Percentiles rank a stretch among this genome's conserved stretches.
phyloP scores from a whole-genome alignment of 164 flowering plant species.

The Tinospora cordifolia region DNA sequence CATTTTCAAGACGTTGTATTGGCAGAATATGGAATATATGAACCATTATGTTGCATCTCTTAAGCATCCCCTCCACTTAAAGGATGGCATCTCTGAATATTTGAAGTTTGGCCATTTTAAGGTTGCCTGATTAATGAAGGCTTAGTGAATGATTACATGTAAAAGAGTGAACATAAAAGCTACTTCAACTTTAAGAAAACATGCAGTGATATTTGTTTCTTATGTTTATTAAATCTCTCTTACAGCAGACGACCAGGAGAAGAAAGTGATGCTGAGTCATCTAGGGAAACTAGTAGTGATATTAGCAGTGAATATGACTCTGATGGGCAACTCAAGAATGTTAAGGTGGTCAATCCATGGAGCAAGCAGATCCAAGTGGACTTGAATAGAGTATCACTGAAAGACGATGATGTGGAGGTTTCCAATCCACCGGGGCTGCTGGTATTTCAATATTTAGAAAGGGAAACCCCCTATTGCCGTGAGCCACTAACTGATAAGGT shows the following conservation, averaged over 20 bases:
- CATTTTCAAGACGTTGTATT: not conserved
- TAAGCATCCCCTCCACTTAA: too few species aligned
- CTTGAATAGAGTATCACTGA: conserved; percentile 30
- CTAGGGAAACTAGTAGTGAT: conserved; percentile 40
- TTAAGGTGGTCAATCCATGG: conserved; percentile 13
- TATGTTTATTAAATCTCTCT: not conserved
- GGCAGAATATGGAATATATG: too few species aligned
- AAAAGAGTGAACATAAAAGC: not conserved
- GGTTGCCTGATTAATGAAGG: not conserved
- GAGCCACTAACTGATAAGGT: conserved; percentile 65
- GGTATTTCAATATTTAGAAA: conserved; percentile 52
- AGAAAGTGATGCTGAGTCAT: conserved; percentile 50
- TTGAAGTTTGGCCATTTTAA: too few species aligned
- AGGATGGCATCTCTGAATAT: too few species aligned
- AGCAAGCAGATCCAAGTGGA: conserved; percentile 21
- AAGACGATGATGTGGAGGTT: conserved; percentile 38
- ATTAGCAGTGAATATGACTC: conserved; percentile 39
- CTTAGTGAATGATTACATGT: not conserved
- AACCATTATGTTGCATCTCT: too few species aligned
- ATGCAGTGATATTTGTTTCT: not conserved
- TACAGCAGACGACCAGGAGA: conserved; percentile 41
- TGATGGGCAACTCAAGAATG: conserved; percentile 25
- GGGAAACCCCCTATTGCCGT: conserved; percentile 45
- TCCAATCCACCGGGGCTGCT: conserved; percentile 31
- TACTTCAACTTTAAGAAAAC: not conserved